Evolutionary conservation across 2,329 filamentous ascomycete genomes (phyloP), one percentile per base, ranked within the genome.

Genomic region (Fusarium sp.): DNA sequence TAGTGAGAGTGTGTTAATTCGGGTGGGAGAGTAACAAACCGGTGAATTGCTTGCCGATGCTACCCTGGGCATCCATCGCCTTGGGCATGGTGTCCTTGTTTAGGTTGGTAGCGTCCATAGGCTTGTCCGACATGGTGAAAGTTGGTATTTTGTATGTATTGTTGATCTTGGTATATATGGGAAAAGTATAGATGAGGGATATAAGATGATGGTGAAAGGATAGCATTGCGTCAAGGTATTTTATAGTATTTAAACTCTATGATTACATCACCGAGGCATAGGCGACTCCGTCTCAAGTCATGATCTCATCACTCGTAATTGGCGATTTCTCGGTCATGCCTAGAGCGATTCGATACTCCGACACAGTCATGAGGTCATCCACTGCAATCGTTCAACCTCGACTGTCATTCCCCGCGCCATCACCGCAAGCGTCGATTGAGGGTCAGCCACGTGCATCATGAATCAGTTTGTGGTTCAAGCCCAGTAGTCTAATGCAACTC

Each of bases 1-100:
- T 12, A 55, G 31, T 1, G 10, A 11, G 6, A 7, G 7, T 3
- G 1, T 2, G 22, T 9, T 4, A 2, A 27, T 5, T 27, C 0
- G 2, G 2, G 1, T 3, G 1, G 1, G 0, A 2, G 12, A 3
- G 12, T 0, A 1, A 17, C 79, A 56, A 77, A 86, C 85, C 84
- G 5, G 86, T 90, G 75, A 90, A 90, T 24, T 89, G 87, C 73
- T 87, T 88, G 22, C 88, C 88, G 36, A 90, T 84, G 0, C 83
- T 80, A 6, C 88, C 88, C 1, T 85, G 79, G 1, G 84, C 85
- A 44, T 88, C 88, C 55, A 90, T 81, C 0, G 83, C 76, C 70
- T 81, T 84, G 33, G 84, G 83, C 73, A 81, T 49, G 1, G 68
- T 71, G 14, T 35, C 58, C 11, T 55, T 44, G 14, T 59, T 65